These are phyloP conservation scores for Sarocladium strictum DNA, from an alignment of 2,329 filamentous ascomycete genomes.

Conservation along the genomic window DNA sequence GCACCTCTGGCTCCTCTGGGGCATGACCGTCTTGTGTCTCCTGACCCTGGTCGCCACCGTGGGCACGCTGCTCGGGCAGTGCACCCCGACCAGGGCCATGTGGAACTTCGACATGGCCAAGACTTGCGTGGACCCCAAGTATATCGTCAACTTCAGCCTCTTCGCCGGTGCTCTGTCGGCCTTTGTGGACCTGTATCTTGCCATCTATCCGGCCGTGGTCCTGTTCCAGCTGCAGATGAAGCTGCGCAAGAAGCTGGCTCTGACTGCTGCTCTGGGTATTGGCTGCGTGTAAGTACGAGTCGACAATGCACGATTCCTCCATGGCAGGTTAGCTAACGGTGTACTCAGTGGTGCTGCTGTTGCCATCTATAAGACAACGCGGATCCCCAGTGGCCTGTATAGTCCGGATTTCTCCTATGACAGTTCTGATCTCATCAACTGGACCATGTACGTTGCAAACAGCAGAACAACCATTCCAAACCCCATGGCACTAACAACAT, in stretches of 20 bases:
- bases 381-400: slow-evolving; percentile 18
- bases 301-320: too few species aligned
- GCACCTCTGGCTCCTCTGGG: slow-evolving; percentile 31
- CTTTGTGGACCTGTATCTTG: slow-evolving; percentile 35
- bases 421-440: slow-evolving; percentile 22
- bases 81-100: slow-evolving; percentile 29
- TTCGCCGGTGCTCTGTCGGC: slow-evolving; percentile 29
- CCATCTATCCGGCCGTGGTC: slow-evolving; percentile 32
- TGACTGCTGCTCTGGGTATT: slow-evolving; percentile 31
- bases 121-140: slow-evolving; percentile 26
- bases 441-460: slow-evolving; percentile 28
- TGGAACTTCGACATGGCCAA: slow-evolving; percentile 32
- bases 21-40: slow-evolving; percentile 23
- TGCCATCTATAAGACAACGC: slow-evolving; percentile 25
- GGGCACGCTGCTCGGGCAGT: slow-evolving; percentile 35
- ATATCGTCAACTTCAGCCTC: slow-evolving; percentile 33
- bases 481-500: background rate
- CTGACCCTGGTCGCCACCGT: slow-evolving; percentile 28
- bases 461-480: too few species aligned
- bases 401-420: slow-evolving; percentile 23
- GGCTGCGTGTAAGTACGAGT: slow-evolving; percentile 28
- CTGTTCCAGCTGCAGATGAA: slow-evolving; percentile 31
- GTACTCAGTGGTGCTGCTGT: slow-evolving; percentile 18
- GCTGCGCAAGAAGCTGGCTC: slow-evolving; percentile 32
- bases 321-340: background rate